Evolutionary conservation across 768 basidiomycete genomes (phyloP).

Genomic region (Vishniacozyma victoriae): DNA sequence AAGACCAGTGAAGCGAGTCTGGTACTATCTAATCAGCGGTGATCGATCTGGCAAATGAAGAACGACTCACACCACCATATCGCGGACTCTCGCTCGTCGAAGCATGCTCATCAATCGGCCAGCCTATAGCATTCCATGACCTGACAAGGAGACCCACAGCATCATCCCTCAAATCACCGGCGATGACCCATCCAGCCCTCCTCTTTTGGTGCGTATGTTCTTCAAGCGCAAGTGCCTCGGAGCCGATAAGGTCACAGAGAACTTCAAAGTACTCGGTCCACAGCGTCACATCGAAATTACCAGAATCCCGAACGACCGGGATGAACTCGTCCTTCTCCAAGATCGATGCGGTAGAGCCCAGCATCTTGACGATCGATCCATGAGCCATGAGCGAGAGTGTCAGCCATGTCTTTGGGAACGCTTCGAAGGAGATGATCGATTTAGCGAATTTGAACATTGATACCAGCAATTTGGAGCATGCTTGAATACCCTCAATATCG

Average conservation of each 20-base stretch:
- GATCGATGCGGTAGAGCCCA: conserved; percentile 72
- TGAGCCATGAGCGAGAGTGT: conserved; percentile 85
- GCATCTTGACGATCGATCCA: conserved; percentile 78
- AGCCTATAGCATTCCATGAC: conserved; percentile 80
- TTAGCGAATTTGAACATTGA: conserved; percentile 74
- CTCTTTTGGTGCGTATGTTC: conserved; percentile 96
- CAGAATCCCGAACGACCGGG: conserved; percentile 59
- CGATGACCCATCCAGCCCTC: conserved; percentile 90
- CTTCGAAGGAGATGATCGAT: conserved; percentile 77
- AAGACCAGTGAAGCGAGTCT: conserved; percentile 70
- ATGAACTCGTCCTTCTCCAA: conserved; percentile 69
- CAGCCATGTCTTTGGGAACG: conserved; percentile 85
- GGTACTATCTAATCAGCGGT: conserved; percentile 52
- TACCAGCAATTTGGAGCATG: conserved; percentile 63
- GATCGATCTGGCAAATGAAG: conserved; percentile 1
- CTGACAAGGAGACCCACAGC: conserved; percentile 71
- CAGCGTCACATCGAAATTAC: conserved; percentile 65
- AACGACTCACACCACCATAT: conserved; percentile 63
- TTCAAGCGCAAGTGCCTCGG: conserved; percentile 86
- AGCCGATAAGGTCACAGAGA: conserved; percentile 76
- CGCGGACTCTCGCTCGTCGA: conserved; percentile 47
- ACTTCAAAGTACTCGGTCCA: conserved; percentile 79
- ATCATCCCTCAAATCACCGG: conserved; percentile 88
- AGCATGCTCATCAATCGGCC: conserved; percentile 52
- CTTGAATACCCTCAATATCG: conserved; percentile 82